These are phyloP conservation scores for Talaromyces pinophilus DNA, from an alignment of 2,329 filamentous ascomycete species.

Conservation along the genomic window DNA sequence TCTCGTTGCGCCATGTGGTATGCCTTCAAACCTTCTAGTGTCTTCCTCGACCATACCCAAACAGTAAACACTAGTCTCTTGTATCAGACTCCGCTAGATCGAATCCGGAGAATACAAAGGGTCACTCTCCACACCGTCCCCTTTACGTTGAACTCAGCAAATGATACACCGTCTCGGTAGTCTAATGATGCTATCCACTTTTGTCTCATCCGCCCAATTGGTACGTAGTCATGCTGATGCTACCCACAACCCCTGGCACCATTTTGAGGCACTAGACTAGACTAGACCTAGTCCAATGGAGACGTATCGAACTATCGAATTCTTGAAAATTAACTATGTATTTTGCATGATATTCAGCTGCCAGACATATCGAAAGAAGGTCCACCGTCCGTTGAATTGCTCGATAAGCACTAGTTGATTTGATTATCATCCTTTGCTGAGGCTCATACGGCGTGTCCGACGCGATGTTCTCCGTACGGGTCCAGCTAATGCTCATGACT, in stretches of 20 bases:
- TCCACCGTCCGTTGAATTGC: not conserved
- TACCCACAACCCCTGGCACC: slow-evolving; percentile 4
- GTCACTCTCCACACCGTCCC: not conserved
- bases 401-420: not conserved
- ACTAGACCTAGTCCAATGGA: not conserved
- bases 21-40: slow-evolving; percentile 9
- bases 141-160: not conserved
- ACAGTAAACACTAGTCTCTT: not conserved
- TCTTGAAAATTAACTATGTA: not conserved
- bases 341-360: slow-evolving; percentile 6
- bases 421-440: not conserved
- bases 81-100: not conserved
- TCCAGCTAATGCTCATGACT: not conserved
- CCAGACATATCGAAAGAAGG: not conserved
- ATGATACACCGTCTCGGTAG: not conserved
- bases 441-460: not conserved
- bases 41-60: slow-evolving; percentile 8
- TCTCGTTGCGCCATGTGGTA: not conserved
- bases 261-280: not conserved
- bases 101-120: slow-evolving; percentile 1
- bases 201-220: not conserved
- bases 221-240: not conserved
- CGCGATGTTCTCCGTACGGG: not conserved
- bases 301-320: slow-evolving; percentile 7
- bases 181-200: not conserved